Conservation (phyloP, 805 yeast species). For the Kazachstania viticola region DNA sequence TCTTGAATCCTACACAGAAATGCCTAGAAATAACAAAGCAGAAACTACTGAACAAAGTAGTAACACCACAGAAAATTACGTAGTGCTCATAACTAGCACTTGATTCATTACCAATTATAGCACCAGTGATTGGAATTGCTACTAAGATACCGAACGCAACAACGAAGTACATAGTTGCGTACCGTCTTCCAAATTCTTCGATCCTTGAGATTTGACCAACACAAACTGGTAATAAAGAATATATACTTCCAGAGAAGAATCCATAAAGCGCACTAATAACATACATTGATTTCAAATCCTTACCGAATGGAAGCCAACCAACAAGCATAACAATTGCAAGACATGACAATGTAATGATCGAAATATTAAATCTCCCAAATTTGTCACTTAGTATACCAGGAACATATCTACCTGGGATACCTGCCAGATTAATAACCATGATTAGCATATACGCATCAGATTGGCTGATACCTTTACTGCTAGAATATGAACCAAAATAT, state of each 20-base stretch:
- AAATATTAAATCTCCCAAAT: conserved; percentile 44
- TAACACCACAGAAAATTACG: conserved; percentile 27
- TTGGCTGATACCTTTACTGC: conserved; percentile 32
- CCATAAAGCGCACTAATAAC: conserved; percentile 41
- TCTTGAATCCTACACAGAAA: conserved; percentile 33
- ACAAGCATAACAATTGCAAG: conserved; percentile 26
- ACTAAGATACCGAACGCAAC: conserved; percentile 44
- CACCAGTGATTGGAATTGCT: conserved; percentile 40
- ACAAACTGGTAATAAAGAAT: conserved; percentile 46
- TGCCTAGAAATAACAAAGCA: conserved; percentile 36
- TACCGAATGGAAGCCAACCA: conserved; percentile 32
- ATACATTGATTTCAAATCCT: conserved; percentile 24
- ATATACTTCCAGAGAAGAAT: conserved; percentile 41
- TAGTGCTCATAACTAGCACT: conserved; percentile 27
- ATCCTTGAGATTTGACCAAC: conserved; percentile 46
- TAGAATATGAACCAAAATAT: conserved; percentile 39
- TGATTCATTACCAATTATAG: conserved; percentile 33
- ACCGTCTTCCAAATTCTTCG: conserved; percentile 41
- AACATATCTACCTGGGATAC: conserved; percentile 34
- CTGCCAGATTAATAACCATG: conserved; percentile 33
- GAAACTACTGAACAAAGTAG: conserved; percentile 29
- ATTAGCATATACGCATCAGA: conserved; percentile 34
- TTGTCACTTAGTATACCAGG: conserved; percentile 34
- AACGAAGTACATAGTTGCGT: conserved; percentile 46
- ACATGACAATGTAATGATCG: conserved; percentile 27